Base-by-base conservation (phyloP, 2,329 filamentous ascomycete species). In the Arachnomyces sp. region DNA sequence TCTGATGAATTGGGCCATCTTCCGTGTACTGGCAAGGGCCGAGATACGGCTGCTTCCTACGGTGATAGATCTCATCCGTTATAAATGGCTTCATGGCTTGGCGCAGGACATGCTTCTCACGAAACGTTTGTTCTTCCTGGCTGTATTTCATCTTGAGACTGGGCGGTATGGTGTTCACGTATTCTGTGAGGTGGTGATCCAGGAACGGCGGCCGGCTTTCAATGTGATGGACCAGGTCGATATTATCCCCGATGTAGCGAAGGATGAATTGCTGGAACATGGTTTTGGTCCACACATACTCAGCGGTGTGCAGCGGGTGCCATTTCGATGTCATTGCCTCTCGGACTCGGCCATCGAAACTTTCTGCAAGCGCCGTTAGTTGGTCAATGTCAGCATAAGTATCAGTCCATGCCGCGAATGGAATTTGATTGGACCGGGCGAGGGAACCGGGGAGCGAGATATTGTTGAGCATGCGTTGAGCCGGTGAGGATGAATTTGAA, bases 61-160 rank as follows among this genome's bases (percentile, higher is more conserved):
- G 57, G 21, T 61, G 53, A 51, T 75, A 76, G 3, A 75, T 51
- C 53, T 77, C 73, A 11, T 69, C 56, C 0, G 72, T 72, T 41
- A 76, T 64, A 46, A 68, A 76, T 2, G 72, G 70, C 42, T 62
- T 64, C 14, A 59, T 61, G 0, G 72, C 73, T 47, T 77, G 67
- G 3, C 69, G 65, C 1, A 76, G 61, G 18, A 75, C 66, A 61
- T 67, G 72, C 44, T 77, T 74, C 53, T 75, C 71, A 1, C 51
- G 52, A 31, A 70, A 57, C 1, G 47, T 44, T 8, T 50, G 47
- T 7, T 34, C 34, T 21, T n/a, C 28, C 9, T 43, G 31, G n/a
- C 44, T 42, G 45, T 54, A 66, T 7, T 52, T 44, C 13, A 69
- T 54, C 39, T 62, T 62, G 33, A 61, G 36, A 29, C 51, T 57